Base-by-base conservation (phyloP, 495 filamentous ascomycete genomes). In the Rostrohypoxylon terebratum region DNA sequence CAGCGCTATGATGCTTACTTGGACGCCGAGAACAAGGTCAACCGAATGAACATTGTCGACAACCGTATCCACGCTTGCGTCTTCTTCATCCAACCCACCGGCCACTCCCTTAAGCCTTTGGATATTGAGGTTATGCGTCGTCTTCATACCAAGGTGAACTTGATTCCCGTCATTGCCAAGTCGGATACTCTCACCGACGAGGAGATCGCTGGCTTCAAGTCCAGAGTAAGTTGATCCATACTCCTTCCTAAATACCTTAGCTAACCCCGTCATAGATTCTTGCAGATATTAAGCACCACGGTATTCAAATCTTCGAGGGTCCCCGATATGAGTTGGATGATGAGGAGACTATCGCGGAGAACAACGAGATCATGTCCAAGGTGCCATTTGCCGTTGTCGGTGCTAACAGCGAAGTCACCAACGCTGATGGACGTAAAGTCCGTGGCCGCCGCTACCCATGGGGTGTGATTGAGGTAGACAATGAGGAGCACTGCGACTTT, bases 301-400 rank as follows among this genome's bases (percentile, higher is more conserved):
- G 89, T 75, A 97, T 99, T 73, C 93, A 97, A 81, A 99, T 99
- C 84, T 99, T 99, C 78, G 96, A 99, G 82, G 96, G 96, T 4
- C 96, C 96, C 63, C 93, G 94, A 62, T 99, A 99, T 81, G 96
- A 99, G 82, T 90, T 99, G 59, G 96, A 99, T 79, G 96, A 99
- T 71, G 96, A 99, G 80, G 96, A 99, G 86, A 98, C 96, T 33
- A 98, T 99, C 81, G 96, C 96, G 7, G 96, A 99, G 86, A 99
- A 99, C 89, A 94, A 95, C 83, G 96, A 99, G 86, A 99, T 99
- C 81, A 94, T 99, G 94, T 97, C 96, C 74, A 99, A 99, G 87
- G 94, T 99, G 40, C 96, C 96, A 18, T 99, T 99, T 78, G 96
- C 96, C 50, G 94, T 99, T 66, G 96, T 99, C 66, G 96, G 96